phyloP scores from a whole-genome alignment of 768 basidiomycete species.

The Naganishia friedmannii region DNA sequence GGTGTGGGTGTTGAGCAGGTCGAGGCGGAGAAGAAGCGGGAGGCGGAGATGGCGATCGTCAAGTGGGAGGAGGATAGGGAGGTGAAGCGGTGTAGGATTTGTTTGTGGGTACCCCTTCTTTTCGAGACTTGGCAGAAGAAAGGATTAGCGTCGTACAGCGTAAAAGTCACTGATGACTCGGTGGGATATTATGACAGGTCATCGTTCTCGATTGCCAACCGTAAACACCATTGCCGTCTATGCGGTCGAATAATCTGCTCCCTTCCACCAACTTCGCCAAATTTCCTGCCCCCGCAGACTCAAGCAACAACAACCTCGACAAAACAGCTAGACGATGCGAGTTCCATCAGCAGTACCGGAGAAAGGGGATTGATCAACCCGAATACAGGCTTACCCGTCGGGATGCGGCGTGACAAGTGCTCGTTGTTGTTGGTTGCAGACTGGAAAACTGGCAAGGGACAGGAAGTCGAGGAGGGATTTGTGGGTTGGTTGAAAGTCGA shows the following conservation, averaged over 20 bases:
- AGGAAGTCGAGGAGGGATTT: conserved; percentile 64
- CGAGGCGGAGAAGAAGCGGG: conserved; percentile 66
- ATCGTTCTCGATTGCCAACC: conserved; percentile 83
- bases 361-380: conserved; percentile 16
- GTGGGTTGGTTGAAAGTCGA: conserved; percentile 52
- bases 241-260: conserved; percentile 91
- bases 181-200: conserved; percentile 52
- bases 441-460: conserved; percentile 68
- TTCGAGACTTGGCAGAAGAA: conserved; percentile 5
- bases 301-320: conserved; percentile 40
- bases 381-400: conserved; percentile 39
- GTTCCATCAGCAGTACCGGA: background rate
- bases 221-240: conserved; percentile 93
- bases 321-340: background rate
- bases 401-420: conserved; percentile 47
- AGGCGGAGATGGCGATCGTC: conserved; percentile 90
- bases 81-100: conserved; percentile 78
- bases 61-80: conserved; percentile 85
- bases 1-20: conserved; percentile 55
- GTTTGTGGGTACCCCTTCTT: conserved; percentile 58
- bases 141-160: conserved; percentile 39
- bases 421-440: conserved; percentile 63
- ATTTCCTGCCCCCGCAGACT: conserved; percentile 45
- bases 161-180: background rate
- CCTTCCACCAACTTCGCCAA: conserved; percentile 65